phyloP scores from a whole-genome alignment of 371 early-diverging fungal genomes.

The Mortierella sp. region DNA sequence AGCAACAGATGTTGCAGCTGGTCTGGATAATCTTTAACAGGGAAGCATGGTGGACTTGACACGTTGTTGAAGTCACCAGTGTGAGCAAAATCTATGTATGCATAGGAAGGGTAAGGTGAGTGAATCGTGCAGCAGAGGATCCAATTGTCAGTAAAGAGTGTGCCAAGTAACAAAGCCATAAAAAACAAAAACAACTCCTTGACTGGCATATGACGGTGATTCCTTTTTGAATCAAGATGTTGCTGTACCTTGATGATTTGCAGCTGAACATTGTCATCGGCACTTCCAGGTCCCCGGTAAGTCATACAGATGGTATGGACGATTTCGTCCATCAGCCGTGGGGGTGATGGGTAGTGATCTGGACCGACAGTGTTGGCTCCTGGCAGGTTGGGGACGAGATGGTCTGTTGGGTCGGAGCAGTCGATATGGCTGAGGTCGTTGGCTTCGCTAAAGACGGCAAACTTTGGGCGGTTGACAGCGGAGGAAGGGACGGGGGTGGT shows the following conservation, averaged over 20 bases:
- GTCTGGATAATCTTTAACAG: slow-evolving; percentile 67
- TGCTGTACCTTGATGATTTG: slow-evolving; percentile 76
- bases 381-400: slow-evolving; percentile 50
- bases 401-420: slow-evolving; percentile 54
- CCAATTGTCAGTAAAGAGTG: not conserved
- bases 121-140: not conserved
- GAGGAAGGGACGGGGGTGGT: slow-evolving; percentile 28
- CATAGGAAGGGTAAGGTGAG: not conserved
- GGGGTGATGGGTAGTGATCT: slow-evolving; percentile 52
- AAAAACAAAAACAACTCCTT: not conserved
- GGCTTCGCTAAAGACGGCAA: slow-evolving; percentile 51
- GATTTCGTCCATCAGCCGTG: slow-evolving; percentile 61
- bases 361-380: slow-evolving; percentile 49
- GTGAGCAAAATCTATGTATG: slow-evolving; percentile 55
- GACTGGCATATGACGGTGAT: not conserved
- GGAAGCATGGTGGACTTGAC: slow-evolving; percentile 59
- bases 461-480: slow-evolving; percentile 39
- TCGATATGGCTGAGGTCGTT: slow-evolving; percentile 60
- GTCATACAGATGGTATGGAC: slow-evolving; percentile 63
- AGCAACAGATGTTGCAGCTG: slow-evolving; percentile 72
- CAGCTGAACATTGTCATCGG: slow-evolving; percentile 76
- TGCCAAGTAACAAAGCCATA: not conserved
- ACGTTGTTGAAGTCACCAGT: slow-evolving; percentile 57
- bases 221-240: not conserved
- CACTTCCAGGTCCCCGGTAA: slow-evolving; percentile 66